phyloP scores from a whole-genome alignment of 352 stramenopile species.

The Phytopythium sindhum region DNA sequence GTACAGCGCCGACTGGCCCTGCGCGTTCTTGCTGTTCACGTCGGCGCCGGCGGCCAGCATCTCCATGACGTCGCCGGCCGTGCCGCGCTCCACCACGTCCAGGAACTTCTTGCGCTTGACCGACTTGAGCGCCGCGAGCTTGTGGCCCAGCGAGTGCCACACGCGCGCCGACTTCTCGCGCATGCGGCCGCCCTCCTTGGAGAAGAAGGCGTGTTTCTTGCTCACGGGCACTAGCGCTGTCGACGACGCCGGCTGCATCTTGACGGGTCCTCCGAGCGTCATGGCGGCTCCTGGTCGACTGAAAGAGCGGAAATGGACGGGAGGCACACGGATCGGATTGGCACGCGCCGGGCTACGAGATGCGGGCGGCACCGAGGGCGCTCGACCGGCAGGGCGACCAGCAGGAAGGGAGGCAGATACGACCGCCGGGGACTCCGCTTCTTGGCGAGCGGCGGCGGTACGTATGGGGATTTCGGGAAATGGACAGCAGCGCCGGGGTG shows the following conservation, averaged over 20 bases:
- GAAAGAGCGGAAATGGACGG: background rate
- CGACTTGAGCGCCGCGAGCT: slow-evolving; percentile 65
- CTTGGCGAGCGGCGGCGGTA: background rate
- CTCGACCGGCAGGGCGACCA: background rate
- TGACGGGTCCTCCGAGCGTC: slow-evolving; percentile 39
- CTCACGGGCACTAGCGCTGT: slow-evolving; percentile 48
- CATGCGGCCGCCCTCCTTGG: slow-evolving; percentile 12
- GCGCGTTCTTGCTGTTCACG: slow-evolving; percentile 41
- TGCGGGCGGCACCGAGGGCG: background rate
- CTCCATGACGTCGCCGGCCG: slow-evolving; percentile 57
- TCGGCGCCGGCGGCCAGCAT: slow-evolving; percentile 55
- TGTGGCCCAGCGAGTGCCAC: slow-evolving; percentile 78
- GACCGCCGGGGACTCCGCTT: slow-evolving; percentile 5
- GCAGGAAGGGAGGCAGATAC: background rate
- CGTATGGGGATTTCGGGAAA: slow-evolving; percentile 4
- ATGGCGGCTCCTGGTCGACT: slow-evolving; percentile 12
- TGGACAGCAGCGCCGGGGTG: background rate
- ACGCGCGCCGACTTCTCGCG: slow-evolving; percentile 31
- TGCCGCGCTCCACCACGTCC: slow-evolving; percentile 53
- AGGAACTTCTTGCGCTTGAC: slow-evolving; percentile 68
- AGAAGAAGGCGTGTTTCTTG: slow-evolving; percentile 33
- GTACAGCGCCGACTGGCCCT: slow-evolving; percentile 57
- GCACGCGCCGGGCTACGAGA: background rate
- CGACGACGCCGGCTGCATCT: slow-evolving; percentile 13
- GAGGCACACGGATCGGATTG: background rate